Percentiles rank a stretch among this genome's conserved stretches.
These are phyloP conservation scores for Backusella circina DNA, from an alignment of 192 early-diverging fungal genomes.

Conservation along the genomic window DNA sequence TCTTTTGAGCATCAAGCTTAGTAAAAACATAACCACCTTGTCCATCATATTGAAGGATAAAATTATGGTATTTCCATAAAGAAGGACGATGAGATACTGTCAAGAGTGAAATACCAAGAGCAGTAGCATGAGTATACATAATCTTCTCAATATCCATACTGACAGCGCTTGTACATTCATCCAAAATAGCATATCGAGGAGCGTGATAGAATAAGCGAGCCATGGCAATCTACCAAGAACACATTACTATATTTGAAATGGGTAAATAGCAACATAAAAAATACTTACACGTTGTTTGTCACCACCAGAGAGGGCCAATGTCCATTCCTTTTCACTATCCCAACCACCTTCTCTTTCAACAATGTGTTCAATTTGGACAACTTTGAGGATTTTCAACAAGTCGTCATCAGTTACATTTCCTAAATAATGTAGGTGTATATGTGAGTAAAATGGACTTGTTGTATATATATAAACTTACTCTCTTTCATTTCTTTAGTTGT, in stretches of 20 bases:
- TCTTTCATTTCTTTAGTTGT: constrained; percentile 73
- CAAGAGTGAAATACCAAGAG: constrained; percentile 84
- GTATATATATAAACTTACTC: constrained; percentile 19
- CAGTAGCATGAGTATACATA: constrained; percentile 81
- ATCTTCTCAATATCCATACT: constrained; percentile 92
- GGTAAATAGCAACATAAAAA: not conserved
- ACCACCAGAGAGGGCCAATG: constrained; percentile 92
- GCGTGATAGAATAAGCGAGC: constrained; percentile 96
- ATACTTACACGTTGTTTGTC: constrained; percentile 80
- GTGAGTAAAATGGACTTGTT: not conserved
- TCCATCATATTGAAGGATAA: constrained; percentile 92
- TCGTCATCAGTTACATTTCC: constrained; percentile 73
- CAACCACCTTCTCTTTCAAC: constrained; percentile 91
- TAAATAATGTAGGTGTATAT: not conserved
- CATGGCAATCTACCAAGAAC: constrained; percentile 55
- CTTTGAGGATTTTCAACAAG: constrained; percentile 72
- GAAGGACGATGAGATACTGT: constrained; percentile 95
- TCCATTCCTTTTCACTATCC: constrained; percentile 85
- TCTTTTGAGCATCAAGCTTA: constrained; percentile 81
- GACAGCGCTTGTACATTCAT: constrained; percentile 91
- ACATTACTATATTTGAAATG: not conserved
- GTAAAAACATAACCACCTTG: constrained; percentile 95
- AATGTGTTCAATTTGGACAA: constrained; percentile 80
- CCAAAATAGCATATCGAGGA: constrained; percentile 93
- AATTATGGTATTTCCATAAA: constrained; percentile 96